phyloP scores from a whole-genome alignment of 176 grass and related monocot species.

The Stipa capillata region DNA sequence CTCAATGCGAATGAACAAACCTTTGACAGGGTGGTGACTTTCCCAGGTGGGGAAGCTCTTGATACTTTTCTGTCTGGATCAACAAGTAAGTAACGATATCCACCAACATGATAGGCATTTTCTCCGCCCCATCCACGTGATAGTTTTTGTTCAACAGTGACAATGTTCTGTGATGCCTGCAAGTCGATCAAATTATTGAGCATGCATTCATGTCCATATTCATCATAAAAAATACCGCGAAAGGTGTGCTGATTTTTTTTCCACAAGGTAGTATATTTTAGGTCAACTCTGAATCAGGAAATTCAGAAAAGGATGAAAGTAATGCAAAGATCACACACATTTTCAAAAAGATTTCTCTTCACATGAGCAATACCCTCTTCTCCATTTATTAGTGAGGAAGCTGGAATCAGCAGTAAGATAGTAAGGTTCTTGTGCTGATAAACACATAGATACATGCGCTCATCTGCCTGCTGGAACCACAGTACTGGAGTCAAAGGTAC shows the following conservation, averaged over 20 bases:
- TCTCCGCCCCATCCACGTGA: slow-evolving; percentile 88
- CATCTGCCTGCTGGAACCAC: slow-evolving; percentile 75
- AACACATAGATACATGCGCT: slow-evolving; percentile 73
- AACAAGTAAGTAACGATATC: slow-evolving; percentile 80
- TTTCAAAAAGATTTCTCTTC: slow-evolving; percentile 82
- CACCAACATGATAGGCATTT: slow-evolving; percentile 94
- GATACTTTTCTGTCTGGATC: slow-evolving; percentile 69
- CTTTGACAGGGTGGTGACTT: slow-evolving; percentile 88
- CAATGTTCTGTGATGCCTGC: slow-evolving; percentile 81
- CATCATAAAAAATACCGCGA: not conserved
- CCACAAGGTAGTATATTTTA: slow-evolving; percentile 16
- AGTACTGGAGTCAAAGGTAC: slow-evolving; percentile 49
- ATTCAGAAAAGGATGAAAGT: not conserved
- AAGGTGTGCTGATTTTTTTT: not conserved
- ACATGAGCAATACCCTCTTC: slow-evolving; percentile 64
- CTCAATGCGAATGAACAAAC: slow-evolving; percentile 27
- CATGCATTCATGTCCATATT: slow-evolving; percentile 31
- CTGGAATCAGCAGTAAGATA: slow-evolving; percentile 67
- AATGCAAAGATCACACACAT: slow-evolving; percentile 43
- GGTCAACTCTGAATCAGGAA: not conserved
- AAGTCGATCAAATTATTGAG: slow-evolving; percentile 18
- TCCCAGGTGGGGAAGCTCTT: slow-evolving; percentile 84
- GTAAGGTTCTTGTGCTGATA: slow-evolving; percentile 79
- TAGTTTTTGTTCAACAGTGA: slow-evolving; percentile 75
- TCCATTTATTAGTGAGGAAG: slow-evolving; percentile 66